Conservation (phyloP, 2,329 filamentous ascomycete genomes). For the Aspergillus sp. region DNA sequence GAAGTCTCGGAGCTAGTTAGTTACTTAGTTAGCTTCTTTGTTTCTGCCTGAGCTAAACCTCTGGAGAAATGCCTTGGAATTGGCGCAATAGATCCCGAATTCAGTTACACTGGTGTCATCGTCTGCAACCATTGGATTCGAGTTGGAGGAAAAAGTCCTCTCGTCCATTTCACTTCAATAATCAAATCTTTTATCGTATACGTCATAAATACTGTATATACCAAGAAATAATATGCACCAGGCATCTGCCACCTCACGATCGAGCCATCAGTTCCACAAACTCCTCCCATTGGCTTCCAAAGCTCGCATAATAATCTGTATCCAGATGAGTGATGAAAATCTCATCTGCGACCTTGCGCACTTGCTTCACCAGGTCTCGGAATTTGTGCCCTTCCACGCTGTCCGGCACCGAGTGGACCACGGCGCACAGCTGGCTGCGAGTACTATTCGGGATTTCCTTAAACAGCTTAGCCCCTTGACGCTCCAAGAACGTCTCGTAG, state of each 20-base stretch:
- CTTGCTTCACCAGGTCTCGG: slow-evolving; percentile 37
- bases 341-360: slow-evolving; percentile 40
- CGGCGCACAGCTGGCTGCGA: slow-evolving; percentile 36
- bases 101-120: no score
- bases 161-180: no score
- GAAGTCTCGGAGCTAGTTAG: no score
- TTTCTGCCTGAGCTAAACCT: no score
- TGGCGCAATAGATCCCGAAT: no score
- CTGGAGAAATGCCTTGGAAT: no score
- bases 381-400: slow-evolving; percentile 33
- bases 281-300: slow-evolving; percentile 40
- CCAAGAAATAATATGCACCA: neutral
- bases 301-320: slow-evolving; percentile 44
- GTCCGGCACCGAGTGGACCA: slow-evolving; percentile 44
- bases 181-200: neutral
- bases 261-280: slow-evolving; percentile 40
- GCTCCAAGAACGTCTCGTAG: slow-evolving; percentile 41
- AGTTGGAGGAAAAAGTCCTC: no score
- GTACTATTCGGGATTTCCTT: slow-evolving; percentile 33
- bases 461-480: slow-evolving; percentile 36
- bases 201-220: neutral
- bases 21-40: no score
- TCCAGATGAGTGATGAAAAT: slow-evolving; percentile 45
- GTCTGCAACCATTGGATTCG: no score
- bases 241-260: slow-evolving; percentile 11